Evolutionary conservation across 345 rosid genomes (phyloP).

Genomic region (Melaleuca quinquenervia): DNA sequence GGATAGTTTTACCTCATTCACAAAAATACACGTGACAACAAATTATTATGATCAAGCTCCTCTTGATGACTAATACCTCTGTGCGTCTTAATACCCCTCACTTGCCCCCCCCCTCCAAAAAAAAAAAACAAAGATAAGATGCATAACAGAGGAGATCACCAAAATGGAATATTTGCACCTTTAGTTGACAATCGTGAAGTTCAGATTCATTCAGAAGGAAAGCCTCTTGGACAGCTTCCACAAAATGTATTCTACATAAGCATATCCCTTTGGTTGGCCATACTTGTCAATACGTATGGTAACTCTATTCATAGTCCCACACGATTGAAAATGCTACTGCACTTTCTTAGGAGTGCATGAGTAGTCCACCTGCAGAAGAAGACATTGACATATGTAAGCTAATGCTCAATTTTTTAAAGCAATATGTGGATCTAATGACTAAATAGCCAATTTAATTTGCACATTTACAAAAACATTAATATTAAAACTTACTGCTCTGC

Average conservation of each 20-base stretch:
- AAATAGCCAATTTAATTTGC: neutral
- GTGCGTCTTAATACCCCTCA: too few species aligned
- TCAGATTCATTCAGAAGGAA: conserved; percentile 57
- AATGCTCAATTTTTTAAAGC: neutral
- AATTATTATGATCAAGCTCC: conserved; percentile 81
- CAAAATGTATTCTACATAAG: conserved; percentile 67
- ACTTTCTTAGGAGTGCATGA: conserved; percentile 73
- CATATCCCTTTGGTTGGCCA: conserved; percentile 77
- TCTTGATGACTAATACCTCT: too few species aligned
- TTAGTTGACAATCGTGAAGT: conserved; percentile 61
- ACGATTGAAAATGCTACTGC: conserved; percentile 66
- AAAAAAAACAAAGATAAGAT: neutral
- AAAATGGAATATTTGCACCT: conserved; percentile 18
- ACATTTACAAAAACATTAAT: neutral
- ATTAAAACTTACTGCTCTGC: neutral
- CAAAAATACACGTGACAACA: conserved; percentile 11
- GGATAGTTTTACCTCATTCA: neutral
- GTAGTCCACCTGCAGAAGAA: conserved; percentile 51
- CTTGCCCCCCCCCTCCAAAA: neutral
- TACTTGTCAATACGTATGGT: conserved; percentile 62
- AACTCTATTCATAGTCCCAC: conserved; percentile 68
- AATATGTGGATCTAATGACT: neutral
- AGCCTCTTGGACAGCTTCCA: conserved; percentile 60
- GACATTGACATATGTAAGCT: neutral
- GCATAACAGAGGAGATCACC: neutral